Base-by-base conservation (phyloP, 768 basidiomycete genomes). In the Clitopilus passeckerianus region DNA sequence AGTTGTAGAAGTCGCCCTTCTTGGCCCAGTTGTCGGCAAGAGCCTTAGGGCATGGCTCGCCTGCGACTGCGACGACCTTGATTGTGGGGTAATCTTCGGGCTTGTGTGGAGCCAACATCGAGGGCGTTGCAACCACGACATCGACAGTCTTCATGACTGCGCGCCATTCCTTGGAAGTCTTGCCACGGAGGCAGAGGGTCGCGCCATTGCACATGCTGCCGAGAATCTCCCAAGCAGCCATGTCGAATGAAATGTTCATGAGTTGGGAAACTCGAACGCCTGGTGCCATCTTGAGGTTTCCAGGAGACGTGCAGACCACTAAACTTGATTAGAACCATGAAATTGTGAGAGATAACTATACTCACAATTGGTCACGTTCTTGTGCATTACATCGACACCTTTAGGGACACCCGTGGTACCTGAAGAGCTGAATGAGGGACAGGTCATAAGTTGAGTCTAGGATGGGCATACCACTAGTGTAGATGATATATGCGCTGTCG, bases 231-330 rank as follows among this genome's bases (percentile, higher is more conserved):
- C 85, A 86, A 18, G 82, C 83, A 34, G 81, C 82, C 82, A 86
- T 85, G 64, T 86, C 85, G 64, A 85, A 86, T 1, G 84, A 80
- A 37, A 86, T 78, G 61, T 85, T 85, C 72, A 85, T 76, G 23
- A 86, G 68, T 66, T 86, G 85, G 5, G 83, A 77, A 14, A 86
- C 82, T 14, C 81, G 76, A 20, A 77, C 64, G 15, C 84, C 83
- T 1, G 81, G 81, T 22, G 67, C 59, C 81, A 86, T 85, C 35
- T 78, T 78, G 16, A 85, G 70, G 63, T 82, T 84, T 27, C 84
- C 84, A 18, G 84, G 84, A 41, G 71, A 61, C 57, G 74, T 63
- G 56, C 72, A 74, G 6, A 76, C 63, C 22, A 76, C 75, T 76
- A 53, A 56, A 7, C 24, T 5, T 7, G 5, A 33, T 57, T 5